These are phyloP conservation scores for Naganishia friedmannii DNA, from an alignment of 768 basidiomycete genomes.

Conservation along the genomic window DNA sequence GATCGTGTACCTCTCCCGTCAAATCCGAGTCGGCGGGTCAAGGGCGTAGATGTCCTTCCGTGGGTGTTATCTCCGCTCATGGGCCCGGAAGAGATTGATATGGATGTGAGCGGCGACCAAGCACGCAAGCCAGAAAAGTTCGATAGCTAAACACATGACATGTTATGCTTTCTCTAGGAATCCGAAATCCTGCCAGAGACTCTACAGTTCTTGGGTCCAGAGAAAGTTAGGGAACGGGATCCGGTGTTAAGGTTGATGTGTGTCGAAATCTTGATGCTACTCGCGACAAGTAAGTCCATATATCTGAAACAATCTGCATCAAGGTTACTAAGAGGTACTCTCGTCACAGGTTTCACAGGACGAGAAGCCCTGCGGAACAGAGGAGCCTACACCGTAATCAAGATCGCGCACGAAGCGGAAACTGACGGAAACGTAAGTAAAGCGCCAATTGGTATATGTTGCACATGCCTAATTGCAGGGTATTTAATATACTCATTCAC, in stretches of 20 bases:
- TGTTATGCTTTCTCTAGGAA: constrained; percentile 58
- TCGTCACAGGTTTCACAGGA: constrained; percentile 64
- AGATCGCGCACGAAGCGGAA: constrained; percentile 74
- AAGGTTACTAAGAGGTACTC: neutral
- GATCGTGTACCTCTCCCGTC: constrained; percentile 62
- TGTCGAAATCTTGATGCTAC: constrained; percentile 81
- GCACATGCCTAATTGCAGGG: neutral
- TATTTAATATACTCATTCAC: neutral
- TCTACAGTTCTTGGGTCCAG: constrained; percentile 80
- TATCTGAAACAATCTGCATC: neutral
- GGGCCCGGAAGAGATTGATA: constrained; percentile 89
- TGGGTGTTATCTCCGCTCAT: constrained; percentile 85
- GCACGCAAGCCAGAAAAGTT: neutral
- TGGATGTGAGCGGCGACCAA: constrained; percentile 63
- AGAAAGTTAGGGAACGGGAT: constrained; percentile 80
- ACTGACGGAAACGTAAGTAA: constrained; percentile 55
- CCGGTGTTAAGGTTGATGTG: constrained; percentile 70
- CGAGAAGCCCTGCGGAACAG: constrained; percentile 72
- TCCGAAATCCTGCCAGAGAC: constrained; percentile 80
- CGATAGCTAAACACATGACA: neutral
- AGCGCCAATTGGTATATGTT: constrained; percentile 60
- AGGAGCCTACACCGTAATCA: constrained; percentile 82
- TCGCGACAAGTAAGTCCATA: constrained; percentile 65
- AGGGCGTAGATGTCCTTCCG: constrained; percentile 77
- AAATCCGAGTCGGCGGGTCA: constrained; percentile 56